Evolutionary conservation across 2,329 filamentous ascomycete genomes (phyloP), one percentile per base, ranked within the genome.

Genomic region (Trichophyton mentagrophytes): DNA sequence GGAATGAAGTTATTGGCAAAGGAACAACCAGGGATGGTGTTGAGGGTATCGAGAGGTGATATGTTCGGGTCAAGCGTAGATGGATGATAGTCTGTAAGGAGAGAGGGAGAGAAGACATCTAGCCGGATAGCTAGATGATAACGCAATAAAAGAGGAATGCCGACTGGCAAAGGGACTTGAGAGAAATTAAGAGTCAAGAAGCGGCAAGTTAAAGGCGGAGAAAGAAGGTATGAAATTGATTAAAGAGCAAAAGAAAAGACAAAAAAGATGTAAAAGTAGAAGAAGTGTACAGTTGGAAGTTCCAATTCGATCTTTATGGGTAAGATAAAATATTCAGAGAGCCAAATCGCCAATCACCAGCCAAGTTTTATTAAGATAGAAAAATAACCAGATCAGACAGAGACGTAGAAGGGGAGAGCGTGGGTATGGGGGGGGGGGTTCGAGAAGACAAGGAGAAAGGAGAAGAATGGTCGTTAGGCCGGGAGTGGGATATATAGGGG

Each of bases 131-230:
- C 59, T n/a, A 58, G 61, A 46, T 40, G 27, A 63, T 40, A 63
- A 60, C 42, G 61, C 62, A 63, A 64, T 15, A 57, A 58, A 55
- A 60, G 61, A 64, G 36, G 61, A 51, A 64, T 61, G 44, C 46
- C 58, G 63, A 56, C 58, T 61, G 61, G 57, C 56, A 49, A 51
- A 61, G 64, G 61, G 40, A 63, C 61, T 57, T 53, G 62, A 66
- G 38, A 13, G 15, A n/a, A n/a, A 42, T 61, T 64, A 66, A 65
- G 38, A 44, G 36, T 20, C 33, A 60, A 20, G 13, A 38, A 46
- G 27, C 46, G 49, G 25, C 42, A 15, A n/a, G 11, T n/a, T 25
- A 56, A 55, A 42, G 22, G 20, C 20, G 9, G 38, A 4, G n/a
- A 30, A 51, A 56, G 20, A 38, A 53, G 7, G 38, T 13, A 42